These are phyloP conservation scores for Hanseniaspora singularis DNA, from an alignment of 805 yeast species.

Conservation along the genomic window DNA sequence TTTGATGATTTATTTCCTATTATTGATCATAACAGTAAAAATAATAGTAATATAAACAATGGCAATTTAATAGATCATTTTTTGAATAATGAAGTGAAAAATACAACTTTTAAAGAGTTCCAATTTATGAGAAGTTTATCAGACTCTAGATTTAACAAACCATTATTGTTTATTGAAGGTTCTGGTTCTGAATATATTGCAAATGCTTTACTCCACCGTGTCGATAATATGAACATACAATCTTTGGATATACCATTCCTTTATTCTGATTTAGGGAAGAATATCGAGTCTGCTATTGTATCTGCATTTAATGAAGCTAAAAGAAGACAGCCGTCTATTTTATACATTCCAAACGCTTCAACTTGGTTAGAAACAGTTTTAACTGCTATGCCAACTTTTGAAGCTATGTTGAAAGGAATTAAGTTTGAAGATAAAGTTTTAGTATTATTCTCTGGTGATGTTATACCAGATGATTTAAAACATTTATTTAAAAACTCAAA, in stretches of 20 bases:
- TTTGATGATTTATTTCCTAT: constrained; percentile 51
- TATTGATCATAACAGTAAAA: constrained; percentile 11
- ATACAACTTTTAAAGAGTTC: constrained; percentile 50
- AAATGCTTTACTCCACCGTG: constrained; percentile 62
- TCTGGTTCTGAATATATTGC: constrained; percentile 80
- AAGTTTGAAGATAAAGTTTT: constrained; percentile 62
- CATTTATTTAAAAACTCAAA: constrained; percentile 43
- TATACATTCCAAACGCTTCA: constrained; percentile 72
- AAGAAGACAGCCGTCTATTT: constrained; percentile 76
- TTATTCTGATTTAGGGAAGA: constrained; percentile 63
- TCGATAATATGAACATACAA: constrained; percentile 87
- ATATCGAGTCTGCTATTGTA: constrained; percentile 73
- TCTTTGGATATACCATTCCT: constrained; percentile 68
- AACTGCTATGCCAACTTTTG: constrained; percentile 40
- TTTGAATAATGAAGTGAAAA: constrained; percentile 26
- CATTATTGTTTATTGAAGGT: constrained; percentile 66
- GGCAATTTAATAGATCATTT: constrained; percentile 27
- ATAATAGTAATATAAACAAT: constrained; percentile 22
- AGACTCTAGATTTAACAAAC: constrained; percentile 61
- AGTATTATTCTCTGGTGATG: constrained; percentile 36
- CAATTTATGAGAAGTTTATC: constrained; percentile 42
- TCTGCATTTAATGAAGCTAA: constrained; percentile 79
- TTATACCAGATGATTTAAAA: constrained; percentile 43
- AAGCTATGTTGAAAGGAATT: constrained; percentile 55
- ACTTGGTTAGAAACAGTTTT: constrained; percentile 67